Evolutionary conservation across 1,284 basidiomycete species (phyloP), one percentile per base, ranked within the genome.

Genomic region (Xanthoconium separans): DNA sequence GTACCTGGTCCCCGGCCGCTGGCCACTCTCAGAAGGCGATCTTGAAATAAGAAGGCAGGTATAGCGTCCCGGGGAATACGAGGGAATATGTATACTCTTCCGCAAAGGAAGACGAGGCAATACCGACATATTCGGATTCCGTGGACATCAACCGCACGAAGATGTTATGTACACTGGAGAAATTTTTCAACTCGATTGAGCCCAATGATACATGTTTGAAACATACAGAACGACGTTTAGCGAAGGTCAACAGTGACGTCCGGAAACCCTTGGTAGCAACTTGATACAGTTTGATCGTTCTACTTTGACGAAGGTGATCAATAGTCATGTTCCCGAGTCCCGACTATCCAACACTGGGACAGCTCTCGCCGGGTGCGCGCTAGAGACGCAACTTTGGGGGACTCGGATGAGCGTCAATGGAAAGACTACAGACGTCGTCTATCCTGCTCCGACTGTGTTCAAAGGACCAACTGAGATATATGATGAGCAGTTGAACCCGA

Each of bases 181-280:
- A 33, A 34, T 29, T 37, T 49, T 22, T 44, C 48, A 50, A 34
- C 62, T 64, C 65, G 30, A 49, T 36, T 66, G 62, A 65, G 60
- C n/a, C 29, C 31, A 20, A 20, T 39, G 30, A 16, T 46, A 37
- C 30, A 31, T 24, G 37, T 47, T 57, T 47, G 49, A 64, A 66
- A 64, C 58, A 24, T 44, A 48, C 27, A 33, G 40, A 33, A 44
- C 31, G 6, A 22, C 48, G 2, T 6, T 11, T 51, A 24, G 50
- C 43, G 34, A 48, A 29, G 46, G 59, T 37, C 15, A 34, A n/a
- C n/a, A 39, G 10, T 10, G 4, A 33, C 27, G 34, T 27, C 48
- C 24, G 41, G 29, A 43, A 27, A 44, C 15, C 33, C 7, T 6
- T 34, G 15, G 34, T 8, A 34, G 34, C 15, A 34, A 16, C 7